phyloP scores from a whole-genome alignment of 768 basidiomycete species.

The Lanmaoa rubissima region DNA sequence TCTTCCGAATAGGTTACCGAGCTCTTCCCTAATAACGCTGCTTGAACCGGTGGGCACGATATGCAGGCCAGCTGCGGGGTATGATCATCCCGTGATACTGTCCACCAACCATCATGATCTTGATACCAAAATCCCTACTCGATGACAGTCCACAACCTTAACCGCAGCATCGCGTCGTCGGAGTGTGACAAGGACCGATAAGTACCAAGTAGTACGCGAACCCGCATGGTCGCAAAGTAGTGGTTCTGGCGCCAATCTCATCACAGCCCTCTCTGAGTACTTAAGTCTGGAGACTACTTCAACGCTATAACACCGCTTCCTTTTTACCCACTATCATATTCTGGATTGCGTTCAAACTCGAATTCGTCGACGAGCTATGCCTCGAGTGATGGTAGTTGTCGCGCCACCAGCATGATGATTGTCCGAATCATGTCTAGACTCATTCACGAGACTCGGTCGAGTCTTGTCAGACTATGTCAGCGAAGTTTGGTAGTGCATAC shows the following conservation, averaged over 20 bases:
- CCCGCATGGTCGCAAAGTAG: neutral
- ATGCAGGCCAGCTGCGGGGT: neutral
- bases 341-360: neutral
- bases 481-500: neutral
- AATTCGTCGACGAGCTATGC: neutral
- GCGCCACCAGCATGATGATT: no score
- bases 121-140: neutral
- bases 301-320: neutral
- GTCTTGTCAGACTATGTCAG: no score
- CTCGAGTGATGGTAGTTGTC: neutral
- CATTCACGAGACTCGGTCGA: no score
- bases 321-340: neutral
- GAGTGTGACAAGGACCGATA: neutral
- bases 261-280: neutral
- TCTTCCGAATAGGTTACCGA: neutral
- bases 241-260: no score
- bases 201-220: neutral
- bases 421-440: no score
- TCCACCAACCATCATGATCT: neutral
- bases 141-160: neutral
- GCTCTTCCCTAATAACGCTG: neutral
- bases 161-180: neutral
- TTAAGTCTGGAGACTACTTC: neutral
- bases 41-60: neutral
- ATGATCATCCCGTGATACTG: neutral